phyloP scores from a whole-genome alignment of 805 yeast genomes.

The Cyberlindnera americana region DNA sequence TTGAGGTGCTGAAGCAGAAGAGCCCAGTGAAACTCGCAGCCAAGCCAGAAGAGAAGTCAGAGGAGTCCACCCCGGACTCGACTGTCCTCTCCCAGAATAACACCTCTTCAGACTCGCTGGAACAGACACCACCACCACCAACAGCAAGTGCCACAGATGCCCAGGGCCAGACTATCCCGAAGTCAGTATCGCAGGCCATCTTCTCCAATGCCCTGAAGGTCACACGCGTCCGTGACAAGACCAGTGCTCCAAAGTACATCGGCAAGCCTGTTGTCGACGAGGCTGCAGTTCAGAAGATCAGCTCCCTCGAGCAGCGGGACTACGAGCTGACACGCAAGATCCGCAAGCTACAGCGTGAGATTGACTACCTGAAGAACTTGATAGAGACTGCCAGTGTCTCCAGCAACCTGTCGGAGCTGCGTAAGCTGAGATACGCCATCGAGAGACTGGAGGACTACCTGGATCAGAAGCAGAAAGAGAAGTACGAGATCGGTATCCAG shows the following conservation, averaged over 20 bases:
- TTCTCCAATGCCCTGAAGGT: slow-evolving; percentile 25
- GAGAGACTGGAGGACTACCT: slow-evolving; percentile 36
- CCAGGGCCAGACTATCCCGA: slow-evolving; percentile 20
- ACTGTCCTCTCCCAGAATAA: slow-evolving; percentile 10
- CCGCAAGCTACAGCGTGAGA: slow-evolving; percentile 36
- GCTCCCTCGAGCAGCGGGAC: slow-evolving; percentile 30
- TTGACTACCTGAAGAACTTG: slow-evolving; percentile 33
- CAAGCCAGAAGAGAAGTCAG: slow-evolving; percentile 2
- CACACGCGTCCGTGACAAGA: slow-evolving; percentile 26
- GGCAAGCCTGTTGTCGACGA: slow-evolving; percentile 23
- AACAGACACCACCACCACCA: slow-evolving; percentile 1
- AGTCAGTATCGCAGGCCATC: slow-evolving; percentile 28
- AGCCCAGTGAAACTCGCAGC: slow-evolving; percentile 16
- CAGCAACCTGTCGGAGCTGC: slow-evolving; percentile 33
- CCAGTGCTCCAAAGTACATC: slow-evolving; percentile 23
- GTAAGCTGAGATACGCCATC: slow-evolving; percentile 35
- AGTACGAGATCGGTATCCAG: slow-evolving; percentile 39
- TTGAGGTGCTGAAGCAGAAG: slow-evolving; percentile 22
- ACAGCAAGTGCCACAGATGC: slow-evolving; percentile 1
- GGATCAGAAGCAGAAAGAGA: slow-evolving; percentile 40
- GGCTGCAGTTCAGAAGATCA: slow-evolving; percentile 20
- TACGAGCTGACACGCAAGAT: slow-evolving; percentile 33
- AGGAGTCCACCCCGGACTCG: slow-evolving; percentile 16
- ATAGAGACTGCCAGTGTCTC: slow-evolving; percentile 34
- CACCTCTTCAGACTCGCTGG: slow-evolving; percentile 12